These are phyloP conservation scores for Blastocystis sp. DNA, from an alignment of 352 stramenopile genomes.

Conservation along the genomic window DNA sequence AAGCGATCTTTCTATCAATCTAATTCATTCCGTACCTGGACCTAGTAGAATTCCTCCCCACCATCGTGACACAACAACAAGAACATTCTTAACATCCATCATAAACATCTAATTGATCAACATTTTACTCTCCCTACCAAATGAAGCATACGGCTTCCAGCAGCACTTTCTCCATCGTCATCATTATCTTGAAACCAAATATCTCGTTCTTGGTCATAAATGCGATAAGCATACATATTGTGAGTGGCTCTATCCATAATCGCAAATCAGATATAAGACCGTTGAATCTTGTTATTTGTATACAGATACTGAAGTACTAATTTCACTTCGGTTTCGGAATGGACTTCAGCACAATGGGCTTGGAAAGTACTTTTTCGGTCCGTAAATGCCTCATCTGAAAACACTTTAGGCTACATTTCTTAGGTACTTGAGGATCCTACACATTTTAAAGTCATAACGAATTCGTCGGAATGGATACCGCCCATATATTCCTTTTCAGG, in stretches of 20 bases:
- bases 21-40: neutral
- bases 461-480: neutral
- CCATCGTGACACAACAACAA: constrained; percentile 67
- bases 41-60: constrained; percentile 66
- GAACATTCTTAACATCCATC: constrained; percentile 65
- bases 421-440: neutral
- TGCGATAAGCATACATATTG: constrained; percentile 67
- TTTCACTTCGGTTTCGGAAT: constrained; percentile 43
- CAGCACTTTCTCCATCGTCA: constrained; percentile 66
- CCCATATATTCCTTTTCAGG: constrained; percentile 26
- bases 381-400: constrained; percentile 45
- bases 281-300: constrained; percentile 58
- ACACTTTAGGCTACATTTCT: constrained; percentile 26
- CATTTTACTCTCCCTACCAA: constrained; percentile 2
- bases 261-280: neutral
- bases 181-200: constrained; percentile 66
- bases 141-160: constrained; percentile 62
- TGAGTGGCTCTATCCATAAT: constrained; percentile 65
- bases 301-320: constrained; percentile 50
- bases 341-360: constrained; percentile 55
- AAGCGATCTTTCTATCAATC: constrained; percentile 63
- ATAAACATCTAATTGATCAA: constrained; percentile 61
- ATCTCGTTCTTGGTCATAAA: constrained; percentile 54
- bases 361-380: constrained; percentile 60
- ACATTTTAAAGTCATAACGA: neutral